phyloP scores from a whole-genome alignment of 192 early-diverging fungal genomes.

The Coemansia guatemalensis region DNA sequence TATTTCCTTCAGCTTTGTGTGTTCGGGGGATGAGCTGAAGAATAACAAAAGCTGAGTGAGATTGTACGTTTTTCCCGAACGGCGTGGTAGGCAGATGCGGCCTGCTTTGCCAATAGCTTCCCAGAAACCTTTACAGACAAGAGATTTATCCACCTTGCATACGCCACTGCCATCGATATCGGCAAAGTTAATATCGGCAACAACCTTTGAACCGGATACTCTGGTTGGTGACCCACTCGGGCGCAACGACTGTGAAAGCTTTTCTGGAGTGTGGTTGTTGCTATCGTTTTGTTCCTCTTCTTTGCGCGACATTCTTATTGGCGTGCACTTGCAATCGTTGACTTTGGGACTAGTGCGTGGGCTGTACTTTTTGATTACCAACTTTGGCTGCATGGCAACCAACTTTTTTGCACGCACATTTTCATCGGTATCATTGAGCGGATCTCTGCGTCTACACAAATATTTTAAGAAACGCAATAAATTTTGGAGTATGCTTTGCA shows the following conservation, averaged over 20 bases:
- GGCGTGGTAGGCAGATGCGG: conserved; percentile 37
- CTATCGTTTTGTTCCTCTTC: not conserved
- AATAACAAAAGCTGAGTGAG: conserved; percentile 44
- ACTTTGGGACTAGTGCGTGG: not conserved
- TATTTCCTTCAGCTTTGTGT: conserved; percentile 5
- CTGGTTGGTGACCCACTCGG: conserved; percentile 42
- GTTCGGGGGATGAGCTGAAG: conserved; percentile 30
- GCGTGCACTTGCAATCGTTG: not conserved
- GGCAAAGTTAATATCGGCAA: conserved; percentile 24
- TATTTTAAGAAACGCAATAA: no score
- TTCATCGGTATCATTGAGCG: no score
- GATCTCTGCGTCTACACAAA: no score
- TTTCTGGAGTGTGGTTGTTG: conserved; percentile 19
- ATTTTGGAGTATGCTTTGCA: no score
- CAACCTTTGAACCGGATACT: conserved; percentile 35
- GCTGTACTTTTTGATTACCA: no score
- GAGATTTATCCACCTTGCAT: conserved; percentile 49
- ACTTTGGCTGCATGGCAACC: no score
- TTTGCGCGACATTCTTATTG: not conserved
- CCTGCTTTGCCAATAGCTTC: conserved; percentile 24
- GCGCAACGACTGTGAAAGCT: conserved; percentile 22
- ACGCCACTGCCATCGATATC: conserved; percentile 5
- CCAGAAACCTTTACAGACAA: conserved; percentile 49
- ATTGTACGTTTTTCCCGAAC: conserved; percentile 49
- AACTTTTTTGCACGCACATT: no score